phyloP scores from a whole-genome alignment of 495 filamentous ascomycete species.

The Gamarada debralockiae region DNA sequence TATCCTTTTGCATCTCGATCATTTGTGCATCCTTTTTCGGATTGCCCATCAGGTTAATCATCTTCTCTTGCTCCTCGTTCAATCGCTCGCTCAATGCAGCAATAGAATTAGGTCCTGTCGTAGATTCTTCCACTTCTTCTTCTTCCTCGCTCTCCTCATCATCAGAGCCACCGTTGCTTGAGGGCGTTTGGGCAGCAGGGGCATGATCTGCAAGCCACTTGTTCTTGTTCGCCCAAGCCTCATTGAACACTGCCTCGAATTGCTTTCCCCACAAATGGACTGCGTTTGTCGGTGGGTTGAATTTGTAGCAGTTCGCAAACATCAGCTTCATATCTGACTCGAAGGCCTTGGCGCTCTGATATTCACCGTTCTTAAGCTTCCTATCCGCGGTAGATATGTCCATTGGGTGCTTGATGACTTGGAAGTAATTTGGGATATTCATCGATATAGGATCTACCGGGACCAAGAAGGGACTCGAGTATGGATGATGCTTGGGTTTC shows the following conservation, averaged over 20 bases:
- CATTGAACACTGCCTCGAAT: conserved; percentile 67
- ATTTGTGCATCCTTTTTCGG: conserved; percentile 62
- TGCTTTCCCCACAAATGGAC: conserved; percentile 66
- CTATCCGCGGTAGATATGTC: conserved; percentile 73
- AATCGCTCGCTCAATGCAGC: conserved; percentile 29
- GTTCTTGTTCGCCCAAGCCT: conserved; percentile 68
- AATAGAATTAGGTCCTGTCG: background rate
- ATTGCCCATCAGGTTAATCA: conserved; percentile 62
- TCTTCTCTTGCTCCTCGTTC: conserved; percentile 55
- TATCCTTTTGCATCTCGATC: conserved; percentile 49
- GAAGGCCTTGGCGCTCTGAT: conserved; percentile 80
- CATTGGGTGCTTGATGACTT: conserved; percentile 94
- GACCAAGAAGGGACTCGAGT: conserved; percentile 66
- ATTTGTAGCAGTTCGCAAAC: conserved; percentile 84
- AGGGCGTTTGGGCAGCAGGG: conserved; percentile 43
- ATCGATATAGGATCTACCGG: conserved; percentile 93
- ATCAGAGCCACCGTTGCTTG: conserved; percentile 59
- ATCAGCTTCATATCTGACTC: conserved; percentile 78
- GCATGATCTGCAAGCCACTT: conserved; percentile 73
- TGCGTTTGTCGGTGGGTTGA: conserved; percentile 78
- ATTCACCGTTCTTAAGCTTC: conserved; percentile 78
- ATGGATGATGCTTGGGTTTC: conserved; percentile 62
- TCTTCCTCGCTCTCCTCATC: conserved; percentile 63
- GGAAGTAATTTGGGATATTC: conserved; percentile 91
- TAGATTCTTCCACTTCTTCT: conserved; percentile 31